Evolutionary conservation across 2,329 filamentous ascomycete genomes (phyloP), one percentile per base, ranked within the genome.

Genomic region (Zasmidium angulare): DNA sequence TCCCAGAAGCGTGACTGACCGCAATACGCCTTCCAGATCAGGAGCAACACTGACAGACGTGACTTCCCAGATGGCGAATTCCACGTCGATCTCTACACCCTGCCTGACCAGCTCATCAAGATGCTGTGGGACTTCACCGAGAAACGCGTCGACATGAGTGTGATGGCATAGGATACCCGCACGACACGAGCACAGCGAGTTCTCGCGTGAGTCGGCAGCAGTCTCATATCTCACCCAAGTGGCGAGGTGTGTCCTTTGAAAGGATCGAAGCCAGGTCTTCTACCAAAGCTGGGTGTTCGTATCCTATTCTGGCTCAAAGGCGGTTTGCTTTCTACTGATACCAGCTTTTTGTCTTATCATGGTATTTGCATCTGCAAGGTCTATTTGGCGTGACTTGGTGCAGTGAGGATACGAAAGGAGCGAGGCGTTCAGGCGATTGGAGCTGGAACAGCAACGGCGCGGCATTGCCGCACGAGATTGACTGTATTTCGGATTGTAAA

Each of bases 41-140:
- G 31, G 40, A 46, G 10, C n/a, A 3, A 46, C 22, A 55, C 61
- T 66, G 31, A 66, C 55, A 50, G 51, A 31, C 29, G 49, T 26
- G 46, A 20, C 20, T 53, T 7, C 14, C 52, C 71, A 90, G 92
- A 93, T 72, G 95, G 95, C 71, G 95, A 99, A 78, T 99, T 99
- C 79, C 95, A 96, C 62, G 93, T 99, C 68, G 95, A 99, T 72
- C 84, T 99, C 59, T 98, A 96, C 79, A 98, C 95, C n/a, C 86
- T 99, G 65, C 93, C 95, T 0, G 95, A 98, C 66, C 78, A 81
- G 24, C 83, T 98, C 40, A 89, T 95, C 73, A 96, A 95, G 77
- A 92, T 91, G 86, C 87, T 99, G 61, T 98, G 93, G 93, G 93
- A 97, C 62, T 96, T 95, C 73, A 85, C 85, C 46, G 69, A 71